Percentiles rank a stretch among this genome's conserved stretches.
Evolutionary conservation across 805 yeast species (phyloP).

Genomic region (Jamesozyma hellenica): DNA sequence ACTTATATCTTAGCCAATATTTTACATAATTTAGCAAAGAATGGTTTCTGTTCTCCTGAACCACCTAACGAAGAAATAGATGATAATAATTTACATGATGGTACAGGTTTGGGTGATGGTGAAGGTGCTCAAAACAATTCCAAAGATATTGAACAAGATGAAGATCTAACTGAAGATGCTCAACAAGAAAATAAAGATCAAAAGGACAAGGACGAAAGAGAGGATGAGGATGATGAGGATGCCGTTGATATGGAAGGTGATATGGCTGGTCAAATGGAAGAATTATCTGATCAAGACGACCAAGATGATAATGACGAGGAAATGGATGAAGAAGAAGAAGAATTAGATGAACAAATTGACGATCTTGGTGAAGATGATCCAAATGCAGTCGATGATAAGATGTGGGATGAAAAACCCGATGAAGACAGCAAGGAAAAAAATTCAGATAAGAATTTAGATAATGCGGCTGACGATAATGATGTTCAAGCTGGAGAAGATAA

Average conservation of each 20-base stretch:
- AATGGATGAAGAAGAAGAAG: constrained; percentile 55
- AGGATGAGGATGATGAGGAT: constrained; percentile 51
- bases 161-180: constrained; percentile 71
- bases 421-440: constrained; percentile 75
- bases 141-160: constrained; percentile 84
- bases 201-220: constrained; percentile 46
- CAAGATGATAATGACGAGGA: constrained; percentile 42
- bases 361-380: constrained; percentile 86
- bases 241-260: constrained; percentile 95
- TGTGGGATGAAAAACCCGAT: constrained; percentile 92
- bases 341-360: constrained; percentile 80
- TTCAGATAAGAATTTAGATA: constrained; percentile 57
- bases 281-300: constrained; percentile 61
- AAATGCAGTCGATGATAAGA: constrained; percentile 88
- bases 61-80: constrained; percentile 53
- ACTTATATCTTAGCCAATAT: constrained; percentile 47
- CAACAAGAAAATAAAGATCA: constrained; percentile 67
- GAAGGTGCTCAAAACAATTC: constrained; percentile 74
- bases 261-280: constrained; percentile 89
- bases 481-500: constrained; percentile 33
- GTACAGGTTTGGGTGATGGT: constrained; percentile 91
- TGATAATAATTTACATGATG: constrained; percentile 65
- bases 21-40: constrained; percentile 51
- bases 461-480: constrained; percentile 38
- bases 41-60: constrained; percentile 91